These are phyloP conservation scores for Pythium myriotylum DNA, from an alignment of 352 stramenopile species.

Conservation along the genomic window DNA sequence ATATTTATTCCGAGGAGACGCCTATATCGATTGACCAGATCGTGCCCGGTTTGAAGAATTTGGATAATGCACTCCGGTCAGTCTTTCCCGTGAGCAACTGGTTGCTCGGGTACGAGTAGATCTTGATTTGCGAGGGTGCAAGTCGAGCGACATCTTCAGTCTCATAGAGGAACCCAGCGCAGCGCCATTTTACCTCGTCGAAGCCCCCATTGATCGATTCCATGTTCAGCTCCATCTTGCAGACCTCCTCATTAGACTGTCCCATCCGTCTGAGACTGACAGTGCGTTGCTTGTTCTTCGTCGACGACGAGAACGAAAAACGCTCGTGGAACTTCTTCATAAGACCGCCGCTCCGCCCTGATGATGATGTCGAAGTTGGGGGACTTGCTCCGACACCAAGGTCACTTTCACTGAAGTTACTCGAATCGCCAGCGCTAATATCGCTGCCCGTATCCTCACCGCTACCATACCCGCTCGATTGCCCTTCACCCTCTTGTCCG, in stretches of 20 bases:
- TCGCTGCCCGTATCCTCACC: conserved; percentile 46
- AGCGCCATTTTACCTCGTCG: conserved; percentile 89
- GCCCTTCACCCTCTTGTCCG: conserved; percentile 38
- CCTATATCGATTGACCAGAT: conserved; percentile 84
- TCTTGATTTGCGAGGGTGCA: conserved; percentile 79
- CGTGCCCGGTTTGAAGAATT: conserved; percentile 75
- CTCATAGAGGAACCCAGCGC: conserved; percentile 82
- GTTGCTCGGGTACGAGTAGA: conserved; percentile 74
- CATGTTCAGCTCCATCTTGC: conserved; percentile 79
- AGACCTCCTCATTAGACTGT: conserved; percentile 70
- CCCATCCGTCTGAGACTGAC: conserved; percentile 71
- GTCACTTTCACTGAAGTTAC: conserved; percentile 52
- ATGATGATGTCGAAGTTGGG: conserved; percentile 6
- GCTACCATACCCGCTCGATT: conserved; percentile 34
- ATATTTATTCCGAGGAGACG: conserved; percentile 25
- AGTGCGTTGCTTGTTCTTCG: conserved; percentile 45
- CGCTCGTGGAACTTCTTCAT: conserved; percentile 85
- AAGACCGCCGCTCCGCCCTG: conserved; percentile 36
- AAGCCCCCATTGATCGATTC: conserved; percentile 81
- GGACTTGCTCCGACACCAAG: conserved; percentile 7
- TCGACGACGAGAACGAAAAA: conserved; percentile 61
- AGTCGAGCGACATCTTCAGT: conserved; percentile 79
- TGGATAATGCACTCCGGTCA: conserved; percentile 64
- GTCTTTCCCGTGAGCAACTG: conserved; percentile 65
- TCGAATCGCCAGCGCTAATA: conserved; percentile 39